Evolutionary conservation across 176 grass and related monocot species (phyloP), one percentile per base, ranked within the genome.

Genomic region (Chrysopogon serrulatus): DNA sequence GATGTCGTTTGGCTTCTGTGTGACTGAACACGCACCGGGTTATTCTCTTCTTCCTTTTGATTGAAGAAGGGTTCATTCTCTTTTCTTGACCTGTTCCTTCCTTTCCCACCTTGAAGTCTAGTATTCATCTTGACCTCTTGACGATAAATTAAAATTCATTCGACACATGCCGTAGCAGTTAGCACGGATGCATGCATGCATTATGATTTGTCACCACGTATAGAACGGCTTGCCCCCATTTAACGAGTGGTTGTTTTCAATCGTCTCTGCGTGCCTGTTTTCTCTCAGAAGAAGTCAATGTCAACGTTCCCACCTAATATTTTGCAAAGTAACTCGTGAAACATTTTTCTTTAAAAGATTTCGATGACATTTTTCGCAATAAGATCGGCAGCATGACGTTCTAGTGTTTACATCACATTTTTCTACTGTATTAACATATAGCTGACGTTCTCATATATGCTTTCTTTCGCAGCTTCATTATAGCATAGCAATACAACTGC

Each of bases 371-470:
- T 44, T 71, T 64, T 73, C 36, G 54, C 21, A 72, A 18, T 8
- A 49, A 36, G 31, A 63, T 31, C 21, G 76, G 33, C 80, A 59
- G 33, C 21, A 75, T 73, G 36, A 67, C 8, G 37, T 78, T 82
- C 28, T 80, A 28, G 34, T 65, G 78, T 27, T 86, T 71, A 15
- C 63, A 81, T 85, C 82, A 71, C 10, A 35, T 36, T 41, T 85
- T 30, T 30, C 11, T 24, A 57, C 8, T 28, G 6, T 68, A 26
- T 15, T 48, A 63, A 54, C 44, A 57, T 76, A 49, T 30, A 42
- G 48, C 69, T 89, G 47, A 61, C 36, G 61, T 56, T 71, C 43
- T 53, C 13, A 23, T 14, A 42, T 76, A 47, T 78, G 73, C n/a
- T 89, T 81, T 36, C 3, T 49, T 68, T 64, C 71, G 41, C 21